A percentile compares a stretch with the other conserved stretches of the same genome.
phyloP scores from a whole-genome alignment of 371 early-diverging fungal species.

The Mortierella sp. region DNA sequence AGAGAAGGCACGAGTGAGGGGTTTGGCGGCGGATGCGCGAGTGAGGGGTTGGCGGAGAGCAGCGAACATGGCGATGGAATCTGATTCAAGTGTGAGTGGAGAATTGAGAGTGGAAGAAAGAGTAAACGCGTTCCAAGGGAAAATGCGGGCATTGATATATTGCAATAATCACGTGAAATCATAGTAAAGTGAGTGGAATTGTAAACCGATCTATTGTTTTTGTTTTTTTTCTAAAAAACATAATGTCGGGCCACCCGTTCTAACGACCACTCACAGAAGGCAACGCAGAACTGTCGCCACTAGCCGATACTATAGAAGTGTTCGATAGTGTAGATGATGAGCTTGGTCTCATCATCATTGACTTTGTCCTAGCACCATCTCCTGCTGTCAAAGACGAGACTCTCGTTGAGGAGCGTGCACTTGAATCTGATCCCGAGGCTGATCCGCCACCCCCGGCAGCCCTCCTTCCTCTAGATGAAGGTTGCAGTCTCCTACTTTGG shows the following conservation, averaged over 20 bases:
- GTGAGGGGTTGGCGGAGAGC: constrained; percentile 57
- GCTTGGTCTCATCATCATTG: neutral
- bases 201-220: neutral
- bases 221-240: neutral
- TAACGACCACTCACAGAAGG: no score
- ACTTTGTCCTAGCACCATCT: constrained; percentile 8
- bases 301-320: neutral
- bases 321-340: neutral
- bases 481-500: constrained; percentile 19
- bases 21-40: constrained; percentile 48
- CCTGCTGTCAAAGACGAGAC: constrained; percentile 10
- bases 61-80: constrained; percentile 36
- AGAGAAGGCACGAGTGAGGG: constrained; percentile 47
- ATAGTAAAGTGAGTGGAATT: neutral
- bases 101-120: constrained; percentile 7
- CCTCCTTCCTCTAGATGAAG: constrained; percentile 23
- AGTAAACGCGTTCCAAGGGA: neutral
- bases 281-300: neutral
- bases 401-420: constrained; percentile 17
- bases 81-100: neutral
- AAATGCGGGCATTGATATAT: neutral
- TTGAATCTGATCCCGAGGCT: constrained; percentile 46
- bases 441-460: constrained; percentile 35
- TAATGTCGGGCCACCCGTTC: no score
- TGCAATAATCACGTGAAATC: constrained; percentile 1